Evolutionary conservation across 192 early-diverging fungal species (phyloP).

Genomic region (Jimgerdemannia lactiflua): DNA sequence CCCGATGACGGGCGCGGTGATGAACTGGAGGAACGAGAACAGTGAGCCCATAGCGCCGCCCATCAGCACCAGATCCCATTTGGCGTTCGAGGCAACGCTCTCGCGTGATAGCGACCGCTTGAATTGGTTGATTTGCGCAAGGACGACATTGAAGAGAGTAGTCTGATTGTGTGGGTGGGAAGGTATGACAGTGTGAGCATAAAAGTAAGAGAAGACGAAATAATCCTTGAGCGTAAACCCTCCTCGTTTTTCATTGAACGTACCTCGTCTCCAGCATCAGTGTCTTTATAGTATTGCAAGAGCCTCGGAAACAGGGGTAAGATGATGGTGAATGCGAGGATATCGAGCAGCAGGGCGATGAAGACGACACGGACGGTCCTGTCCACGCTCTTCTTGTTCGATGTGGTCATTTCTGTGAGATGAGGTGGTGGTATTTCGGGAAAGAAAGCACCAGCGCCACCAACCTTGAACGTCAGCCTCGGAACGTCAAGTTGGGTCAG

Average conservation of each 20-base stretch:
- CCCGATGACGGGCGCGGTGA: slow-evolving; percentile 85
- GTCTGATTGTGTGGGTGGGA: too few species aligned
- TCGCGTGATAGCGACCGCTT: not conserved
- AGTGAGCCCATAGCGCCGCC: slow-evolving; percentile 91
- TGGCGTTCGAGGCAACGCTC: slow-evolving; percentile 8
- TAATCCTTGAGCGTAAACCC: too few species aligned
- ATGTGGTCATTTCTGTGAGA: not conserved
- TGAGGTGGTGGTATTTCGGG: not conserved
- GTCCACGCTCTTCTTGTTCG: not conserved
- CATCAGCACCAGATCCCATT: slow-evolving; percentile 78
- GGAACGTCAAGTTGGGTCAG: too few species aligned
- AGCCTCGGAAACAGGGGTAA: slow-evolving; percentile 91
- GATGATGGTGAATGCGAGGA: slow-evolving; percentile 97
- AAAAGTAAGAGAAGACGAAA: too few species aligned
- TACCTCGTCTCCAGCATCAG: slow-evolving; percentile 61
- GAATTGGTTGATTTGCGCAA: too few species aligned
- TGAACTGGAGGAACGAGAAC: slow-evolving; percentile 93
- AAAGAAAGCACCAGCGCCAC: too few species aligned
- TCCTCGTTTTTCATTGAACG: too few species aligned
- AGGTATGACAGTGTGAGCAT: too few species aligned
- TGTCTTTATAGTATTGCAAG: slow-evolving; percentile 78
- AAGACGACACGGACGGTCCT: slow-evolving; percentile 63
- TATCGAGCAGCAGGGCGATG: slow-evolving; percentile 86
- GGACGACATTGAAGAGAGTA: too few species aligned
- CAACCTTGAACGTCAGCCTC: too few species aligned